phyloP scores from a whole-genome alignment of 1,284 basidiomycete species.

The Fomitopsis palustris region DNA sequence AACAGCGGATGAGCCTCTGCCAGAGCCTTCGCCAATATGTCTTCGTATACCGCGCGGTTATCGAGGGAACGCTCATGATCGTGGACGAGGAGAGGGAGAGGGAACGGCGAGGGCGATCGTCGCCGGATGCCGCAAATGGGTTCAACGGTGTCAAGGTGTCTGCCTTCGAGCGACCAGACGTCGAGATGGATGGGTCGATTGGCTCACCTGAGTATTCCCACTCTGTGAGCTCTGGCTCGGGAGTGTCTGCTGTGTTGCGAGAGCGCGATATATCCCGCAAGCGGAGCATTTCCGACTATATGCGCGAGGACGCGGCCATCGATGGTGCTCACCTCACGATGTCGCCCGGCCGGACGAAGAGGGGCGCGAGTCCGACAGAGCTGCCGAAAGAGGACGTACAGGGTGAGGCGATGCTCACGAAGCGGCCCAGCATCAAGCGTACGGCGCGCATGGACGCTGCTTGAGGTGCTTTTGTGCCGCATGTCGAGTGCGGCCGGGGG shows the following conservation, averaged over 20 bases:
- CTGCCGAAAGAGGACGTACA: conserved; percentile 55
- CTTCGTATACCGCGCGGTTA: conserved; percentile 83
- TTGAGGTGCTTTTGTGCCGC: not conserved
- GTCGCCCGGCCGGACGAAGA: conserved; percentile 48
- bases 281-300: conserved; percentile 16
- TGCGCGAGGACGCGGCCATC: conserved; percentile 11
- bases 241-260: conserved; percentile 8
- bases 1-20: conserved; percentile 89
- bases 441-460: conserved; percentile 26
- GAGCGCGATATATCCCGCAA: conserved; percentile 12
- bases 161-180: not conserved
- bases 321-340: conserved; percentile 13
- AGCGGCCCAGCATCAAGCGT: conserved; percentile 65
- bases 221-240: conserved; percentile 7
- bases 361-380: conserved; percentile 70
- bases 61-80: conserved; percentile 77
- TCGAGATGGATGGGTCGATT: not conserved
- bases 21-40: conserved; percentile 88
- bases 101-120: conserved; percentile 29
- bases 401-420: conserved; percentile 53
- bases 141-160: not conserved
- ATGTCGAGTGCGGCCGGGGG: not conserved
- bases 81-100: conserved; percentile 66
- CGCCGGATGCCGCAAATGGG: conserved; percentile 19
- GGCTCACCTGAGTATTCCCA: not conserved